phyloP scores from a whole-genome alignment of 306 rosid species.

The Hylodesmum podocarpum region DNA sequence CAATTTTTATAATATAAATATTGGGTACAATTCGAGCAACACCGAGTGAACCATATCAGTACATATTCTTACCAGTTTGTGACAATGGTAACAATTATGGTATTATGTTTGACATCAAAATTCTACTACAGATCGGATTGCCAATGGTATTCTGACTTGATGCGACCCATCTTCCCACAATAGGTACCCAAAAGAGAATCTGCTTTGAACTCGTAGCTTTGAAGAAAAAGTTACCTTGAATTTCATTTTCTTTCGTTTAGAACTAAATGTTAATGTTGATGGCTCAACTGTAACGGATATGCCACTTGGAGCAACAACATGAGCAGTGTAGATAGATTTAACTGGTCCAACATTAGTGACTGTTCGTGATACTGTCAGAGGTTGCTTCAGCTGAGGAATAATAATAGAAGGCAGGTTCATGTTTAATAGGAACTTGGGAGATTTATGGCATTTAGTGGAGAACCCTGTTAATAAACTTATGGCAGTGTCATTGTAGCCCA shows the following conservation, averaged over 20 bases:
- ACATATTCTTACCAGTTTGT: neutral
- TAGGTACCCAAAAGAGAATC: constrained; percentile 60
- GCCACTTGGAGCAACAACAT: constrained; percentile 46
- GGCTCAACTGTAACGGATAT: constrained; percentile 47
- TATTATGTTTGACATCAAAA: constrained; percentile 38
- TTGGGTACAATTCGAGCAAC: neutral
- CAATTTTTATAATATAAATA: neutral
- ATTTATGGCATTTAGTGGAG: constrained; percentile 36
- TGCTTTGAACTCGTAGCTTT: constrained; percentile 41
- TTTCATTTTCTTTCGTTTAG: constrained; percentile 40
- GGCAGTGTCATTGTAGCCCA: constrained; percentile 64
- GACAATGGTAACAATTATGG: constrained; percentile 5
- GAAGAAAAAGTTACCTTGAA: constrained; percentile 48
- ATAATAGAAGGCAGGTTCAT: constrained; percentile 62
- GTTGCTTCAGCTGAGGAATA: constrained; percentile 50
- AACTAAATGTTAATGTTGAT: constrained; percentile 32
- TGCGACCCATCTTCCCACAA: constrained; percentile 59
- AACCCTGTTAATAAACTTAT: constrained; percentile 34
- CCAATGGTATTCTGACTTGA: constrained; percentile 48
- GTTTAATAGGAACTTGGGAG: constrained; percentile 34
- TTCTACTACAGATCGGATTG: constrained; percentile 42
- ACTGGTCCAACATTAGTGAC: constrained; percentile 62
- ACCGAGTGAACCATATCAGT: neutral
- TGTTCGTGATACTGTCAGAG: constrained; percentile 44
- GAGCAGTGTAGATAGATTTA: constrained; percentile 44